Conservation (phyloP, 2,329 filamentous ascomycete species). For the Neopestalotiopsis rosae region DNA sequence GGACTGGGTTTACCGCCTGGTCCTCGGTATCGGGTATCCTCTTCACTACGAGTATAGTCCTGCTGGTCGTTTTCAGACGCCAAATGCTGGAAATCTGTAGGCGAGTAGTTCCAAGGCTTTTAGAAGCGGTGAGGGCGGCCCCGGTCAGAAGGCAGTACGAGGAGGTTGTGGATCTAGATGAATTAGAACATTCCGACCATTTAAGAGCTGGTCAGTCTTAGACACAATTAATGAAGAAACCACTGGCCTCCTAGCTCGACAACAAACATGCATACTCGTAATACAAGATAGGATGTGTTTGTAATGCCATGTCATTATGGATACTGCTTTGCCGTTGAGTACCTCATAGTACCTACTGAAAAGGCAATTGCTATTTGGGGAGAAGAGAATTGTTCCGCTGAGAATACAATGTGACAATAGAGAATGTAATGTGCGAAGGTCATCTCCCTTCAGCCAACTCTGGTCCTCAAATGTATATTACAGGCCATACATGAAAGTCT, state of each 20-base stretch:
- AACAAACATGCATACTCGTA: too few relatives aligned
- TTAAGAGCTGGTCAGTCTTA: not conserved
- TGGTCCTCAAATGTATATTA: not conserved
- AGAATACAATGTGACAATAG: too few relatives aligned
- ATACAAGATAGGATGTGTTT: too few relatives aligned
- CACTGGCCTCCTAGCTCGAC: too few relatives aligned
- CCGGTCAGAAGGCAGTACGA: not conserved
- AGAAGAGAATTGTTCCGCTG: not conserved
- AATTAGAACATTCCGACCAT: not conserved
- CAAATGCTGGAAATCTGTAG: not conserved
- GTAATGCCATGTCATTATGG: too few relatives aligned
- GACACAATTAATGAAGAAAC: too few relatives aligned
- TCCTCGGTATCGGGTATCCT: not conserved
- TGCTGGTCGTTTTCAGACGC: not conserved
- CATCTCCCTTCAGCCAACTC: too few relatives aligned
- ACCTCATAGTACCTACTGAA: too few relatives aligned
- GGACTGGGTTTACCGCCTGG: not conserved
- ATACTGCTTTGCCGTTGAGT: too few relatives aligned
- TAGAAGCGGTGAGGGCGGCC: too few relatives aligned
- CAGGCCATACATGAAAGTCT: not conserved
- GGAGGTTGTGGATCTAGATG: not conserved
- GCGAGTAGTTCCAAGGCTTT: not conserved
- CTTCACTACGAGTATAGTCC: not conserved
- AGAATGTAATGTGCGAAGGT: too few relatives aligned
- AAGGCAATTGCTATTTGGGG: too few relatives aligned